phyloP scores from a whole-genome alignment of 164 flowering plant genomes.

The Stephania yunnanensis region DNA sequence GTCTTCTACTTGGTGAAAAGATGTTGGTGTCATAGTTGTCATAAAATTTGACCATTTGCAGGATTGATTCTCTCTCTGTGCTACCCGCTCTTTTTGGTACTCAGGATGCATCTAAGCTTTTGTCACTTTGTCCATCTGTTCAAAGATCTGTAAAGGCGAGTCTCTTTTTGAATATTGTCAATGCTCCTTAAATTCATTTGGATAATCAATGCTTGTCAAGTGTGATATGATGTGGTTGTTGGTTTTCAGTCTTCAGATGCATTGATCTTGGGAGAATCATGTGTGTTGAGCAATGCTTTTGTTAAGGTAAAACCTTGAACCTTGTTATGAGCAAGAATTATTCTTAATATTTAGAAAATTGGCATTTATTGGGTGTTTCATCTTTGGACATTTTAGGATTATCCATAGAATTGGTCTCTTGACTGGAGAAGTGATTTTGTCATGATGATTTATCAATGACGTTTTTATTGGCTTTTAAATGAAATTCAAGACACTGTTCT shows the following conservation, averaged over 20 bases:
- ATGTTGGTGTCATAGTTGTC: neutral
- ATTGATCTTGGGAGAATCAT: slow-evolving; percentile 66
- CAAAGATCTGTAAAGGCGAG: slow-evolving; percentile 71
- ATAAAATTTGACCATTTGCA: slow-evolving; percentile 24
- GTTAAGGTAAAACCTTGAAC: slow-evolving; percentile 52
- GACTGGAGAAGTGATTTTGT: neutral
- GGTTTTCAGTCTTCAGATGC: slow-evolving; percentile 66
- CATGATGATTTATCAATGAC: neutral
- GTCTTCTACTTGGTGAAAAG: neutral
- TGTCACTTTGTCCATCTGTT: slow-evolving; percentile 70
- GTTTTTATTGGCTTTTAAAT: no score
- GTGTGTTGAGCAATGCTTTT: slow-evolving; percentile 58
- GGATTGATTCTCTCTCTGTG: slow-evolving; percentile 85
- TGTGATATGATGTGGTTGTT: slow-evolving; percentile 4
- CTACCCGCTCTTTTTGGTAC: slow-evolving; percentile 63
- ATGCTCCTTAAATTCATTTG: neutral
- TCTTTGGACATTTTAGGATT: neutral
- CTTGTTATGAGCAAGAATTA: neutral
- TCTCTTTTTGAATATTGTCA: neutral
- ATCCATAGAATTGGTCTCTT: neutral
- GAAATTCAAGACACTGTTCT: neutral
- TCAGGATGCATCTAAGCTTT: slow-evolving; percentile 79
- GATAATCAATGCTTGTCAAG: neutral
- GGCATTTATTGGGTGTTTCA: neutral
- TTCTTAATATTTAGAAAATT: neutral